Evolutionary conservation across 1,139 yeast species (phyloP), one percentile per base, ranked within the genome.

Genomic region (Nakaseomyces bracarensis): DNA sequence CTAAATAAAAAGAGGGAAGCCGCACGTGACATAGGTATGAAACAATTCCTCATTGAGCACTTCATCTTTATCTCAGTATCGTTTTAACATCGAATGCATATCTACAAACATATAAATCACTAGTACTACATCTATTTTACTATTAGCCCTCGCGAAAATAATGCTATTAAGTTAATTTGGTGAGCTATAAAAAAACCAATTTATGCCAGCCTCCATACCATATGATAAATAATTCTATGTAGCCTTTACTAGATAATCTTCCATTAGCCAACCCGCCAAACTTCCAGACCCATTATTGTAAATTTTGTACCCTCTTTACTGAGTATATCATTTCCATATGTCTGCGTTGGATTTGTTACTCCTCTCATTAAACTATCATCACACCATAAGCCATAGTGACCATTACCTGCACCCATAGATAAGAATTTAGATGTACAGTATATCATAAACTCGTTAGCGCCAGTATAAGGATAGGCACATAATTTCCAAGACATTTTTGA

Each of bases 321-420:
- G 49, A 91, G 68, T 2, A 82, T 76, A 50, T 86, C 96, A 61
- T 91, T 91, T 2, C 95, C 96, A 68, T 85, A 91, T 0, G 99
- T 93, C 22, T 77, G 77, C 44, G 93, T 82, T 3, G 76, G 71
- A 54, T 77, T 78, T 28, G 91, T 78, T 0, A 86, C 89, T 1
- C 97, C 98, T 40, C 71, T 71, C 46, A 75, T 69, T 40, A 91
- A 70, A 35, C 79, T 74, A 43, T 76, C 80, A 59, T 86, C 95
- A 18, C 89, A 68, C 89, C 94, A 91, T 18, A 93, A 67, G 1
- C 97, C 98, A 62, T 86, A 89, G 55, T 83, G 86, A 2, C 97
- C 97, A 51, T 77, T 79, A 4, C 96, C 95, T 0, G 95, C 94
- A 1, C 98, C 99, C 53, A 91, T 70, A 14, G 95, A 81, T 34